Evolutionary conservation across 176 grass and related monocot genomes (phyloP).

Genomic region (Juncus inflexus): DNA sequence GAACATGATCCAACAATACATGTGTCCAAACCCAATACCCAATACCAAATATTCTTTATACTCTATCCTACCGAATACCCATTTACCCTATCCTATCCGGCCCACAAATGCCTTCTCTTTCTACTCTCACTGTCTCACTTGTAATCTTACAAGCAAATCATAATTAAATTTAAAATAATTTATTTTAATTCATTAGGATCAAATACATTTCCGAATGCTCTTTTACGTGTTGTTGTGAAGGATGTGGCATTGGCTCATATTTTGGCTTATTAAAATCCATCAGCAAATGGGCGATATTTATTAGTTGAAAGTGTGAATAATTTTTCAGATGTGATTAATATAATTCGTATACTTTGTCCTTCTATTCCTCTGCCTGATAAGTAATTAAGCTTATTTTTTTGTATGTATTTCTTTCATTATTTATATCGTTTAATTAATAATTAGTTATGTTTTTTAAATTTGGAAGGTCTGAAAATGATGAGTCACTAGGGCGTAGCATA

Average conservation of each 20-base stretch:
- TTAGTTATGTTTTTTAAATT: background rate
- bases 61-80: too few relatives aligned
- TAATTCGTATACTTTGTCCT: conserved; percentile 33
- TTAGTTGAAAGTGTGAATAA: conserved; percentile 28
- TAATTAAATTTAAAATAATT: too few relatives aligned
- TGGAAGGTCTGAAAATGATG: conserved; percentile 28
- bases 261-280: conserved; percentile 25
- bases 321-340: conserved; percentile 25
- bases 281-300: conserved; percentile 24
- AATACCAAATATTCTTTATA: too few relatives aligned
- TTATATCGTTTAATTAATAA: background rate
- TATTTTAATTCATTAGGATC: background rate
- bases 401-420: background rate
- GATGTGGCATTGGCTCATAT: conserved; percentile 26
- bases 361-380: conserved; percentile 17
- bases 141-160: too few relatives aligned
- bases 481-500: background rate
- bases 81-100: too few relatives aligned
- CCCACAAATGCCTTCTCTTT: too few relatives aligned
- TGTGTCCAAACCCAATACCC: too few relatives aligned
- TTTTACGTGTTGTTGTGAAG: conserved; percentile 19
- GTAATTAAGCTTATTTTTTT: too few relatives aligned
- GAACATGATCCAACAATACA: too few relatives aligned
- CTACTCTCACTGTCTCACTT: too few relatives aligned
- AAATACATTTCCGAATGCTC: conserved; percentile 14